Conservation (phyloP, 2,329 filamentous ascomycete genomes). For the Hymenoscyphus fraxineus region DNA sequence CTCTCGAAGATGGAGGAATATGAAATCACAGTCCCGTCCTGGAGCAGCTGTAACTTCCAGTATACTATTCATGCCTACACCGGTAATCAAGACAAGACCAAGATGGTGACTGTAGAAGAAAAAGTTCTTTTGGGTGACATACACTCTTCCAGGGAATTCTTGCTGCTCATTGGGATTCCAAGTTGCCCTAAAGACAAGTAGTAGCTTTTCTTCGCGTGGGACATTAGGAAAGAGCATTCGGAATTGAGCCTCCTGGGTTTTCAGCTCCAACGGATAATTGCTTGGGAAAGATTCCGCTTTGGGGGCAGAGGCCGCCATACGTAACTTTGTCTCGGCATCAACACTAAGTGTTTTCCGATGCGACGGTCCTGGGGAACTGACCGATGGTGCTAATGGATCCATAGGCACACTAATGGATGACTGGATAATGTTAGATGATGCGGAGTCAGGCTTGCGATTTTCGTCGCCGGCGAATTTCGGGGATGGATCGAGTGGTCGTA, state of each 20-base stretch:
- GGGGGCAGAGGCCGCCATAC: slow-evolving; percentile 17
- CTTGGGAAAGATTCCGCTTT: slow-evolving; percentile 54
- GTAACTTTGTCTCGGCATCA: slow-evolving; percentile 38
- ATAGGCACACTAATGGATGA: slow-evolving; percentile 24
- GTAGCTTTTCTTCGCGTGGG: slow-evolving; percentile 71
- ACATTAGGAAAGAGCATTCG: slow-evolving; percentile 83
- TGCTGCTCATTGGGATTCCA: slow-evolving; percentile 74
- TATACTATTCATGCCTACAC: slow-evolving; percentile 69
- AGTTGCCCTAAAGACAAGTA: slow-evolving; percentile 88
- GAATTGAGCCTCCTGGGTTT: slow-evolving; percentile 89
- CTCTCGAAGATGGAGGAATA: slow-evolving; percentile 69
- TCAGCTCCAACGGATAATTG: slow-evolving; percentile 78
- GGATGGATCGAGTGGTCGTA: slow-evolving; percentile 28
- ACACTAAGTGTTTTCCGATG: slow-evolving; percentile 33
- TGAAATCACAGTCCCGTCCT: slow-evolving; percentile 87
- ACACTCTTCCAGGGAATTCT: slow-evolving; percentile 80
- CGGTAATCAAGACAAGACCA: slow-evolving; percentile 81
- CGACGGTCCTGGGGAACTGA: slow-evolving; percentile 11
- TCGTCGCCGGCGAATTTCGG: slow-evolving; percentile 28
- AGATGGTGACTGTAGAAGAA: slow-evolving; percentile 97
- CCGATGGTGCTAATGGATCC: slow-evolving; percentile 20
- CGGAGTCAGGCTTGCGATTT: slow-evolving; percentile 29
- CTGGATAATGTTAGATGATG: slow-evolving; percentile 17
- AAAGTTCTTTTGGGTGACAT: slow-evolving; percentile 80
- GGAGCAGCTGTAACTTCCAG: slow-evolving; percentile 86